phyloP scores from a whole-genome alignment of 2,329 filamentous ascomycete genomes.

The Alternaria dauci region DNA sequence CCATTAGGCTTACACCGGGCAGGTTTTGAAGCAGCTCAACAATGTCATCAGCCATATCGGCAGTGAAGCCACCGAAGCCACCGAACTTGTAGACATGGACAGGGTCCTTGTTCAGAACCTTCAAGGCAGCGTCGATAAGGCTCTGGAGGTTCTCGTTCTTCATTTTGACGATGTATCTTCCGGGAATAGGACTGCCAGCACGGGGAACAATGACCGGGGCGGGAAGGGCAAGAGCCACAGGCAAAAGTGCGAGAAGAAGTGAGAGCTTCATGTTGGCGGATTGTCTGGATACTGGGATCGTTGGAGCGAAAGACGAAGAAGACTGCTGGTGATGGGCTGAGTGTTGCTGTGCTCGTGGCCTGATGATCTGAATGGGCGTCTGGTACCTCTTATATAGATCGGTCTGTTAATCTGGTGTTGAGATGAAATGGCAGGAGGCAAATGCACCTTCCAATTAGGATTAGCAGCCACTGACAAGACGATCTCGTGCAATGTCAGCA shows the following conservation, averaged over 20 bases:
- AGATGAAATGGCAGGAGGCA: slow-evolving; percentile 21
- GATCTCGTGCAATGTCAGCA: slow-evolving; percentile 28
- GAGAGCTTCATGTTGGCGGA: slow-evolving; percentile 51
- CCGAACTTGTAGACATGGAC: slow-evolving; percentile 51
- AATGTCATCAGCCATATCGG: slow-evolving; percentile 44
- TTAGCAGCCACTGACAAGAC: slow-evolving; percentile 26
- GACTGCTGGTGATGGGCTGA: slow-evolving; percentile 30
- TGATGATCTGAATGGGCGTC: slow-evolving; percentile 24
- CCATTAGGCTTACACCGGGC: slow-evolving; percentile 35
- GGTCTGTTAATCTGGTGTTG: slow-evolving; percentile 14
- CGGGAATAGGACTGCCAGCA: slow-evolving; percentile 49
- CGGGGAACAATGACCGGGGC: slow-evolving; percentile 53
- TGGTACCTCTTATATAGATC: slow-evolving; percentile 43
- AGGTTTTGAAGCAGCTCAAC: slow-evolving; percentile 39
- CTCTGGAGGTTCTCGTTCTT: slow-evolving; percentile 47
- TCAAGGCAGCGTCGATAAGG: slow-evolving; percentile 39
- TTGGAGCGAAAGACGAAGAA: slow-evolving; percentile 22
- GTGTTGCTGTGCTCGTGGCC: slow-evolving; percentile 39
- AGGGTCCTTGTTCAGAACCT: slow-evolving; percentile 37
- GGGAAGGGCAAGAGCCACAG: slow-evolving; percentile 46
- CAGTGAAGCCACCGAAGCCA: slow-evolving; percentile 51
- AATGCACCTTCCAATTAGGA: slow-evolving; percentile 45
- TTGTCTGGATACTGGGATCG: slow-evolving; percentile 18
- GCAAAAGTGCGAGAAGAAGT: slow-evolving; percentile 51
- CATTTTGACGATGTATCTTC: slow-evolving; percentile 58